Evolutionary conservation across 1,284 basidiomycete genomes (phyloP), one percentile per base, ranked within the genome.

Genomic region (Ganoderma sinense): DNA sequence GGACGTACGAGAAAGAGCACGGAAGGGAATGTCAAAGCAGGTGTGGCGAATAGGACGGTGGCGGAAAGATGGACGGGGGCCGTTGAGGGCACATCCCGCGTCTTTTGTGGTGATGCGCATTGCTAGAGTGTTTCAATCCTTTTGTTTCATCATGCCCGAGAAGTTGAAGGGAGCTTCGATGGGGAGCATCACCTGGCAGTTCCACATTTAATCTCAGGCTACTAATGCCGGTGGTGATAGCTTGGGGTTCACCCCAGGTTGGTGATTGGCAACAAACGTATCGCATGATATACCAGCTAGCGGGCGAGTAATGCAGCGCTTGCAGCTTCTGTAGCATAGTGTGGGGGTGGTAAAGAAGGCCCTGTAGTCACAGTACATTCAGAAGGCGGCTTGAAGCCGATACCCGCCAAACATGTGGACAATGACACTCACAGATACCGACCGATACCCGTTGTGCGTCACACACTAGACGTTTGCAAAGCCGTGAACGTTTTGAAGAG

Each of bases 91-190:
- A 31, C 10, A 60, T 26, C 4, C n/a, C 20, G 58, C 58, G 39
- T 13, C 36, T 60, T 39, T 16, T 41, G 58, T 20, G 58, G 45
- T 36, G 62, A 48, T 36, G 48, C 14, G 23, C 62, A 39, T 31
- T 7, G 18, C 48, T 39, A 53, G n/a, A 13, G 18, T 51, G 48
- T 64, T 53, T 53, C 45, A 64, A 26, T 39, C 16, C 16, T 11
- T 18, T 39, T 41, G 62, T 64, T 64, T 64, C 62, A 64, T 48
- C 43, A 64, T 51, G 33, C 26, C 26, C 16, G 41, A 62, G 61
- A 62, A 60, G 58, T 41, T 31, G 56, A n/a, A 31, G 56, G 56
- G 31, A n/a, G 8, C 29, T 20, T 18, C 2, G 31, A 33, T 14
- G 31, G 14, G 29, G 31, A 33, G 31, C 33, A 58, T 10, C 14